Evolutionary conservation across 164 flowering plant genomes (phyloP), one percentile per base, ranked within the genome.

Genomic region (Magnolia kwangsiensis): DNA sequence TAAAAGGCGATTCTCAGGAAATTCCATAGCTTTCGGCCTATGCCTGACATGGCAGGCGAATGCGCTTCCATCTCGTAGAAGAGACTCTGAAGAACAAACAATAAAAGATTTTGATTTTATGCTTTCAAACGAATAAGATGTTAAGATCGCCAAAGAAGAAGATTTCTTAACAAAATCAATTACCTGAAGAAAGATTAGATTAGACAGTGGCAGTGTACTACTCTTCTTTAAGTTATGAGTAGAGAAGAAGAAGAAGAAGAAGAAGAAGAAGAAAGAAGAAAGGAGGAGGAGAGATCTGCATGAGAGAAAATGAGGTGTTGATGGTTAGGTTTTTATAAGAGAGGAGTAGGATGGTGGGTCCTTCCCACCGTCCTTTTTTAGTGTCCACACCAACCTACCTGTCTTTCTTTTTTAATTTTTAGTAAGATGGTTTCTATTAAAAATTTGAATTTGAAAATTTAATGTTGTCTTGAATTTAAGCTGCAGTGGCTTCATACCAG

Each of bases 21-120:
- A 58, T 84, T 85, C 90, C 90, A 84, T 64, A 87, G 78, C 85
- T 78, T 85, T 79, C 83, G 83, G 59, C 79, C 87, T 23, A 84
- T 82, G 58, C 61, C 75, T 2, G 51, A 74, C 7, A 10, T 23
- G 16, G 3, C 68, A 65, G 68, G 13, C 9, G 79, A 70, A 73
- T 84, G 85, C 7, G 75, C 64, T 79, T 81, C 86, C 85, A 83
- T 79, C 29, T 65, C 27, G 9, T 2, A n/a, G 0, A n/a, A 37
- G 45, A 7, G 45, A 37, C 45, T 37, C 45, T 37, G 45, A 37
- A 37, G 45, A 4, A 37, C 45, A 37, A 37, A 37, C 45, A 63
- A 4, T 18, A 21, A 63, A 63, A 63, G 65, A 63, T n/a, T n/a
- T 18, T 6, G 65, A 63, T 0, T 18, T n/a, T 63, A 37, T 37